phyloP scores from a whole-genome alignment of 352 stramenopile genomes.

The Globisporangium radiosum region DNA sequence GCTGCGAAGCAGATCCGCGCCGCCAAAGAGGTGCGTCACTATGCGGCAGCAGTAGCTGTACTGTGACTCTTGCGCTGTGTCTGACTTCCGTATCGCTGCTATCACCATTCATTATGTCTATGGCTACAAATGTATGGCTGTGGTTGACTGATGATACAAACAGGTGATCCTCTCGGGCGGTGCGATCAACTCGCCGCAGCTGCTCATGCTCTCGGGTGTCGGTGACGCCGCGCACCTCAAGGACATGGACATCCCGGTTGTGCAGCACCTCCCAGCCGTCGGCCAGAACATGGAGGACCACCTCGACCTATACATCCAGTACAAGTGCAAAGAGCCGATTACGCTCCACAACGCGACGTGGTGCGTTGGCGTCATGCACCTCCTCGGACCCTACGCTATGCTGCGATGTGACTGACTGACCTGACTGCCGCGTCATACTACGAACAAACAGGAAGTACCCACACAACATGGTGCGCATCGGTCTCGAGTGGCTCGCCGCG shows the following conservation, averaged over 20 bases:
- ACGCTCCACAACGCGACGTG: conserved; percentile 88
- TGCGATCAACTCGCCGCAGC: conserved; percentile 84
- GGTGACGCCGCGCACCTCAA: conserved; percentile 70
- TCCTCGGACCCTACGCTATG: not conserved
- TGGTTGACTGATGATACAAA: too few relatives aligned
- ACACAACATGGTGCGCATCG: conserved; percentile 84
- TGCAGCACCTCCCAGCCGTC: conserved; percentile 73
- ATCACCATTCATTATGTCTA: too few relatives aligned
- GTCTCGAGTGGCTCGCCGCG: conserved; percentile 74
- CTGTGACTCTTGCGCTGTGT: not conserved
- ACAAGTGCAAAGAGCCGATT: conserved; percentile 84
- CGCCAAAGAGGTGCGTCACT: conserved; percentile 52
- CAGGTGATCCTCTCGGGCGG: conserved; percentile 80
- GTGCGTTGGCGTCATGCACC: conserved; percentile 11
- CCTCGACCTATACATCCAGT: conserved; percentile 86
- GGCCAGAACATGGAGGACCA: conserved; percentile 89
- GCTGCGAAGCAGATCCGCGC: conserved; percentile 40
- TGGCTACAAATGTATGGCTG: too few relatives aligned
- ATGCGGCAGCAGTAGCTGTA: not conserved
- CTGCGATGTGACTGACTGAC: not conserved
- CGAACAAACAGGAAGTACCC: conserved; percentile 50
- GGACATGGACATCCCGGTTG: conserved; percentile 61
- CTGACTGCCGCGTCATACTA: not conserved
- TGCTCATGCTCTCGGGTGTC: conserved; percentile 86
- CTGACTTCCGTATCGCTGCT: not conserved